Evolutionary conservation across 495 filamentous ascomycete species (phyloP), one percentile per base, ranked within the genome.

Genomic region (Durotheca rogersii): DNA sequence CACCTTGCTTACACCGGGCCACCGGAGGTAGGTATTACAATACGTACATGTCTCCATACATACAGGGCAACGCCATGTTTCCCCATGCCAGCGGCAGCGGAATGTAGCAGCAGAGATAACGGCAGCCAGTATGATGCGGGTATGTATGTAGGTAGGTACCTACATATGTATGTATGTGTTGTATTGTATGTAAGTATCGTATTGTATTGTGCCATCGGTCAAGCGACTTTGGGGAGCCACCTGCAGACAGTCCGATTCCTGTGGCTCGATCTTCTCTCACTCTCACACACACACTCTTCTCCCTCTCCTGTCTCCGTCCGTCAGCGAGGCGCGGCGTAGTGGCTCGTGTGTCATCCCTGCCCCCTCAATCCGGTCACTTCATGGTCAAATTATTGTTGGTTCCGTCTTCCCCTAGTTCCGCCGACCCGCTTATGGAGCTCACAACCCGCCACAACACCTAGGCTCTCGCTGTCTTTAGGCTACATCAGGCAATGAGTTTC

Each of bases 371-470:
- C 56, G 53, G 49, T 46, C 7, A 21, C 34, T 18, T 42, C 37
- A 38, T 41, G 37, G 25, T 50, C 56, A 53, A 59, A 59, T 59
- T 54, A 51, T 42, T 48, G 42, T 45, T 56, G 41, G 47, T 60
- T 60, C 57, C 57, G 57, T 52, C 57, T 56, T 60, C 57, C 57
- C 57, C 56, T 60, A 60, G 51, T 51, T 48, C 42, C 51, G 38
- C 37, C 42, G 57, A 60, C 57, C 57, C 57, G 57, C 57, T 51
- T 60, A 52, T 60, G 52, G 57, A 60, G 52, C 37, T 55, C 39
- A 50, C 31, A 43, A 51, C 34, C 41, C 43, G 47, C 41, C 15
- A 52, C 43, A 51, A 52, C 37, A 38, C 21, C 25, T 32, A 32
- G 25, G 19, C 15, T 33, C 38, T 47, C 41, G 47, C 51, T 38